phyloP scores from a whole-genome alignment of 176 grass and related monocot genomes.

The Pharus latifolius region DNA sequence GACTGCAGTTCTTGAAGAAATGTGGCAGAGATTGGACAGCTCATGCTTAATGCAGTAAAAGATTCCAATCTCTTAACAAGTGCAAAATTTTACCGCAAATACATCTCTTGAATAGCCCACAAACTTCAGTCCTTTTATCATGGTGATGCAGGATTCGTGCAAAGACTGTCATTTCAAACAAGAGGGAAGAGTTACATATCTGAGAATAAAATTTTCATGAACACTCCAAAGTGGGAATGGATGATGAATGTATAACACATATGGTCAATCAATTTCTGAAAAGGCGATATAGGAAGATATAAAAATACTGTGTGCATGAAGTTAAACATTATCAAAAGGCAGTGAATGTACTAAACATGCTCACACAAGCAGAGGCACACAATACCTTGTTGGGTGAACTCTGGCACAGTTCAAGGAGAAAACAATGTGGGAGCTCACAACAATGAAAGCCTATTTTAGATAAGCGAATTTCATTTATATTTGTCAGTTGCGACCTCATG shows the following conservation, averaged over 20 bases:
- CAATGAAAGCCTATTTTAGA: background rate
- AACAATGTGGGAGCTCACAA: background rate
- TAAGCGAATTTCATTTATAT: background rate
- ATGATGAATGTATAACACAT: background rate
- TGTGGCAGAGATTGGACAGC: constrained; percentile 13
- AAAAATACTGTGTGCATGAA: background rate
- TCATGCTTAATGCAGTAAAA: constrained; percentile 6
- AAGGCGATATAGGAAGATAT: background rate
- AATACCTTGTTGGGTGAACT: constrained; percentile 27
- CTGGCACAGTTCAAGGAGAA: background rate
- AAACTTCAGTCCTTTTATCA: background rate
- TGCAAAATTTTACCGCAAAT: no score
- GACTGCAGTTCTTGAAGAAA: constrained; percentile 23
- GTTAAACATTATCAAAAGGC: background rate
- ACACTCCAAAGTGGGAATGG: background rate
- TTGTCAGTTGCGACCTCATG: constrained; percentile 31
- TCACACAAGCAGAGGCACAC: background rate
- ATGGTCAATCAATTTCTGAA: background rate
- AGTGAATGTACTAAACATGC: background rate
- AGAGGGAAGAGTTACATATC: background rate
- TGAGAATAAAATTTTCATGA: background rate
- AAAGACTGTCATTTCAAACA: constrained; percentile 5
- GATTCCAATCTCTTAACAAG: constrained; percentile 20
- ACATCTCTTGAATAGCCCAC: background rate
- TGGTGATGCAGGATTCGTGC: background rate